A percentile compares a stretch with the other conserved stretches of the same genome.
Conservation (phyloP, 441 rosid genomes). For the Isatis lusitanica region DNA sequence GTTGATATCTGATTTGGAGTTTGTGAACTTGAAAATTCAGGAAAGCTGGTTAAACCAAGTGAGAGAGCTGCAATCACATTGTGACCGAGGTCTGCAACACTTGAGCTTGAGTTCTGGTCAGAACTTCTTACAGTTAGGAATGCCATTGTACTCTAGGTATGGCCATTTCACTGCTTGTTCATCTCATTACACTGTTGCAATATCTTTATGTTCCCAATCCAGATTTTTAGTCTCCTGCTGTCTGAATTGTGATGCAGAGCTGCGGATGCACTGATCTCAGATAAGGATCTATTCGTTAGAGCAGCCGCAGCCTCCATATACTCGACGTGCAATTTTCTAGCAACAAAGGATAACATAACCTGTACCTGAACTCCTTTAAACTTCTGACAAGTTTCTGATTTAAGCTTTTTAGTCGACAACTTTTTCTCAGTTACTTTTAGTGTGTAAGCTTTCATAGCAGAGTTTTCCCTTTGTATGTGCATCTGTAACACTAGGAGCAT, state of each 20-base stretch:
- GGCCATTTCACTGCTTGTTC: conserved; percentile 35
- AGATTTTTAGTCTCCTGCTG: neutral
- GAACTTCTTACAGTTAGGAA: conserved; percentile 43
- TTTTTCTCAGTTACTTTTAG: conserved; percentile 5
- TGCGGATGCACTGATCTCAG: conserved; percentile 43
- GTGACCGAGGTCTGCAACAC: conserved; percentile 78
- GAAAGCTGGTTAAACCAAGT: conserved; percentile 78
- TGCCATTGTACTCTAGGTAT: conserved; percentile 38
- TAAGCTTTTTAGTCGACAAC: conserved; percentile 19
- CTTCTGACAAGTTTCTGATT: conserved; percentile 23
- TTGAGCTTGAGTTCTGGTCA: conserved; percentile 42
- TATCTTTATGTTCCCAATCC: neutral
- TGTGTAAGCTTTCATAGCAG: conserved; percentile 27
- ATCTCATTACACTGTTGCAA: conserved; percentile 38
- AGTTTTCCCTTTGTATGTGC: conserved; percentile 4
- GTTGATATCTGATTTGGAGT: conserved; percentile 18
- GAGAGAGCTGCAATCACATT: conserved; percentile 66
- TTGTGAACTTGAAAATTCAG: conserved; percentile 44
- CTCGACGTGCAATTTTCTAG: conserved; percentile 73
- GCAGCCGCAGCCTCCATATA: conserved; percentile 96
- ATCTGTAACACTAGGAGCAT: conserved; percentile 36
- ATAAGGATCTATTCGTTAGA: conserved; percentile 67
- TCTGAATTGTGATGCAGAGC: conserved; percentile 47
- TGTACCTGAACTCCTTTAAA: conserved; percentile 50
- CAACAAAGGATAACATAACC: conserved; percentile 67